Percentiles rank a stretch among this genome's conserved stretches.
phyloP scores from a whole-genome alignment of 179 eudicot genomes.

The Spinacia oleracea region DNA sequence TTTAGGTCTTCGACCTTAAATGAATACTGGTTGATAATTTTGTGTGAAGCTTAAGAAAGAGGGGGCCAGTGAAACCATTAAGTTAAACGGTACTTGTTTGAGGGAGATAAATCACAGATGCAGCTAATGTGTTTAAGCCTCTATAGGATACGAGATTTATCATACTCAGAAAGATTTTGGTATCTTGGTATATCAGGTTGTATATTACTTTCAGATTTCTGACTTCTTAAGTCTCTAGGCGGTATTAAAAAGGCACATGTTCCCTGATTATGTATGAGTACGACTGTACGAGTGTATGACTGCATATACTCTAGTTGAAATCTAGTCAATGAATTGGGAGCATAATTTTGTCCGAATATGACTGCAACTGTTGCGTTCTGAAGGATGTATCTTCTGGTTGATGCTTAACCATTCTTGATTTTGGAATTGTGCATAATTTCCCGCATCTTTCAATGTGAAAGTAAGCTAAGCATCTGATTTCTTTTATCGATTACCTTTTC shows the following conservation, averaged over 20 bases:
- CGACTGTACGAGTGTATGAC: no score
- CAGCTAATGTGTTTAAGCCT: neutral
- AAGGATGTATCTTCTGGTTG: neutral
- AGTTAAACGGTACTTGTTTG: neutral
- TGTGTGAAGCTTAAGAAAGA: neutral
- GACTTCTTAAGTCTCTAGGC: neutral
- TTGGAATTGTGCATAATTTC: neutral
- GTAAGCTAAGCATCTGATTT: neutral
- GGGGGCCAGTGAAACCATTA: neutral
- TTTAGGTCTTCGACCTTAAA: no score
- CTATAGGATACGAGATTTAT: neutral
- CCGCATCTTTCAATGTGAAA: neutral
- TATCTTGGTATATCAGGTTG: neutral
- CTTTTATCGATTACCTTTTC: constrained; percentile 1
- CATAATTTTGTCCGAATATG: neutral
- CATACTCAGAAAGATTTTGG: neutral
- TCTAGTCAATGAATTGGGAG: neutral
- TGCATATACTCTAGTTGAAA: neutral
- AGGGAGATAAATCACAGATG: neutral
- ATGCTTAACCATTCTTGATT: neutral
- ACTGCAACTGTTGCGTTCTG: neutral
- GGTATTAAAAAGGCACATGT: neutral
- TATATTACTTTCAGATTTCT: neutral
- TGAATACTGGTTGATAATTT: neutral
- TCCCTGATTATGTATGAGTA: neutral